phyloP scores from a whole-genome alignment of 345 rosid species.

The Heritiera littoralis region DNA sequence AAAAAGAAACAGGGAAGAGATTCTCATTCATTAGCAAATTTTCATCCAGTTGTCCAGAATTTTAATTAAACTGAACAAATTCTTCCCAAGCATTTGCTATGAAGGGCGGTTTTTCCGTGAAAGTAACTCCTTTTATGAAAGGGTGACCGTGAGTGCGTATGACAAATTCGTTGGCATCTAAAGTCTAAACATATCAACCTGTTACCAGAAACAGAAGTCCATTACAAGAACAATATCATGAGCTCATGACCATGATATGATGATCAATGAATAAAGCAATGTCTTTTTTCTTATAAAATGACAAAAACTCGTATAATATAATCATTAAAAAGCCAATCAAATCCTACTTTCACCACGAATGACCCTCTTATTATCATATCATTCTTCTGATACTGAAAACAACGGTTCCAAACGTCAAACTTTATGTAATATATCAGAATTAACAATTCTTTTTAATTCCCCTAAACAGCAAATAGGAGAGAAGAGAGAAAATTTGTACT shows the following conservation, averaged over 20 bases:
- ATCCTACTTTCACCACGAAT: background rate
- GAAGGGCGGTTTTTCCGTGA: background rate
- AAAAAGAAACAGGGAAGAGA: background rate
- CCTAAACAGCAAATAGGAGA: background rate
- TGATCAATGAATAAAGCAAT: background rate
- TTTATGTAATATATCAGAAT: background rate
- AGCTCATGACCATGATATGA: background rate
- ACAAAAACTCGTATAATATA: background rate
- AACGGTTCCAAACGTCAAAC: background rate
- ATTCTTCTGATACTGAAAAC: background rate
- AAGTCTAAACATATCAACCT: background rate
- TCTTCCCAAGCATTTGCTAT: background rate
- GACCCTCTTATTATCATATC: background rate
- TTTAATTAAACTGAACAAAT: background rate
- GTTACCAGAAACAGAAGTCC: background rate
- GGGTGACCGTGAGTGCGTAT: background rate
- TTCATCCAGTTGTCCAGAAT: background rate
- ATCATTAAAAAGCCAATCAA: background rate
- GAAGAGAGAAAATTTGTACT: background rate
- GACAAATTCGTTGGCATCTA: background rate
- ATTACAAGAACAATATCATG: background rate
- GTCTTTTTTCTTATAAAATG: background rate
- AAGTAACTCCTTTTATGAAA: background rate
- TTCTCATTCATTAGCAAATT: background rate
- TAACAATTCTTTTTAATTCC: background rate